Percentiles rank a stretch among this genome's conserved stretches.
Evolutionary conservation across 2,329 filamentous ascomycete species (phyloP).

Genomic region (Nectriaceae sp.): DNA sequence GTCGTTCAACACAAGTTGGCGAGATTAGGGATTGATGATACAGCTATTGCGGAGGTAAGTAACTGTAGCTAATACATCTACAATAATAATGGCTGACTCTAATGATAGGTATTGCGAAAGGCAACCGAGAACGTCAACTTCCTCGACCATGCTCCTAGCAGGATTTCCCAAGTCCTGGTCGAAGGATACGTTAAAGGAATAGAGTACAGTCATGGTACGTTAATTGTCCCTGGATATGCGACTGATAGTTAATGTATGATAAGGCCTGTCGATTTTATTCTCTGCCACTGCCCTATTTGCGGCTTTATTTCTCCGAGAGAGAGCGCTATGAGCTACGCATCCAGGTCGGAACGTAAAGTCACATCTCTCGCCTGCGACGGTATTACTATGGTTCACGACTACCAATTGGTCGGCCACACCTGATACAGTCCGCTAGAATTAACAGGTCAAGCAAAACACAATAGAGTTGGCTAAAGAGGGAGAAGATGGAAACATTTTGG

Average conservation of each 20-base stretch:
- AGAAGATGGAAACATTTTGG: no score
- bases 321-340: background rate
- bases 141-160: constrained; percentile 17
- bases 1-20: constrained; percentile 11
- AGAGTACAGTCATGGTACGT: constrained; percentile 20
- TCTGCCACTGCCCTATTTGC: background rate
- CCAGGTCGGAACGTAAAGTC: no score
- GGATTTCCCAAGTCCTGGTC: constrained; percentile 9
- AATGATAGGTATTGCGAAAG: constrained; percentile 14
- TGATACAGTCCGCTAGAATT: no score
- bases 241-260: background rate
- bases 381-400: no score
- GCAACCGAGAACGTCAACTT: constrained; percentile 19
- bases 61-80: background rate
- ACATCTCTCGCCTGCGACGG: no score
- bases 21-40: constrained; percentile 12
- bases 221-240: background rate
- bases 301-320: background rate
- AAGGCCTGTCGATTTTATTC: background rate
- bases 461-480: no score
- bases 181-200: constrained; percentile 19
- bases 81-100: background rate
- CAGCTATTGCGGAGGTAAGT: constrained; percentile 12
- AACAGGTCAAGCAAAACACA: no score
- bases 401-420: no score